Base-by-base conservation (phyloP, 768 basidiomycete species). In the Rubroboletus pulcherrimus region DNA sequence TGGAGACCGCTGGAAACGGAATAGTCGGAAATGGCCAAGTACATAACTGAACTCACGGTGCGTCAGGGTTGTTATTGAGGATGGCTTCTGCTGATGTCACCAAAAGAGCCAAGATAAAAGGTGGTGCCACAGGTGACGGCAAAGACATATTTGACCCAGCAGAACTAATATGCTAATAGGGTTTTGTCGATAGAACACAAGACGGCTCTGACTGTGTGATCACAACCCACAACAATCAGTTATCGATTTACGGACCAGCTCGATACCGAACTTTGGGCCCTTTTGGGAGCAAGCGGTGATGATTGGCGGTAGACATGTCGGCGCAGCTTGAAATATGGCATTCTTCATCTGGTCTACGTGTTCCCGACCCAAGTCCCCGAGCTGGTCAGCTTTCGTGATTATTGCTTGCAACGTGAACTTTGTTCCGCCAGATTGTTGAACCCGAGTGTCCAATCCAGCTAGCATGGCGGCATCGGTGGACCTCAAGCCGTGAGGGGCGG, bases 351-450 rank as follows among this genome's bases (percentile, higher is more conserved):
- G 67, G 29, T 71, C 62, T 31, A 87, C 66, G 1, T 68, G 70
- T 12, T 65, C 55, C 9, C 69, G 56, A 3, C 78, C 68, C 26
- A 74, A 62, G 8, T 69, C 63, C 12, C 59, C 15, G 5, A 87
- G 73, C 5, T 71, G 71, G 67, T 91, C 89, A 1, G 77, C 78
- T 69, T 89, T 90, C 41, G 89, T 90, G 60, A 91, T 80, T 55
- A 91, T 73, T 2, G 87, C 77, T 63, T 91, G 89, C 2, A 91
- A 54, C 0, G 86, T 86, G 67, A 83, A 84, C 74, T 76, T 40
- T 73, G 73, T 44, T 67, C 63, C 60, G 56, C 69, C 57, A 49
- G 55, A 71, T 63, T 56, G 76, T 60, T 64, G 66, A 67, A 62
- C 57, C 24, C 51, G 63, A 26, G 54, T 17, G 31, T 67, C 65